Conservation (phyloP, 2,329 filamentous ascomycete genomes). For the Penicillium hordei region DNA sequence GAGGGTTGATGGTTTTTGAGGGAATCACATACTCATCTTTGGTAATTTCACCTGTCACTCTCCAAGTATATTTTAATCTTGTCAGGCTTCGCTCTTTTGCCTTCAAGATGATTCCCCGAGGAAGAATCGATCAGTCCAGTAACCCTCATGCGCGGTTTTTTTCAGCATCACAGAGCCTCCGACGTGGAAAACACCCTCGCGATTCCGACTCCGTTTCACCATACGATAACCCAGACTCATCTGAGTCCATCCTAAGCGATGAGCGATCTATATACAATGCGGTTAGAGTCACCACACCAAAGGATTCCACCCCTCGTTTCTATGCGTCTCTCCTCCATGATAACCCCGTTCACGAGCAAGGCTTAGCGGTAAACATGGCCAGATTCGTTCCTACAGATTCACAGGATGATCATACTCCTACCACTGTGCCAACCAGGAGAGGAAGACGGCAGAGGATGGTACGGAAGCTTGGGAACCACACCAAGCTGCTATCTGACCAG, state of each 20-base stretch:
- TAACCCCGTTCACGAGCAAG: constrained; percentile 23
- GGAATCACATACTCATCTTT: constrained; percentile 3
- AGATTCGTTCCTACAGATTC: constrained; percentile 26
- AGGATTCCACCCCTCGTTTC: constrained; percentile 18
- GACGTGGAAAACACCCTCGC: not conserved
- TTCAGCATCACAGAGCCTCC: constrained; percentile 6
- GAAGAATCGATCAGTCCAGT: constrained; percentile 4
- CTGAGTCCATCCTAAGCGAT: constrained; percentile 35
- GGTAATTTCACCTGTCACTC: not conserved
- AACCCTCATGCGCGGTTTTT: not conserved
- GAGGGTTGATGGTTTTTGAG: constrained; percentile 11
- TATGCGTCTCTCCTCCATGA: constrained; percentile 8
- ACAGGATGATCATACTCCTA: constrained; percentile 7
- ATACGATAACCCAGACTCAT: constrained; percentile 17
- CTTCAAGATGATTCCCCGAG: constrained; percentile 11
- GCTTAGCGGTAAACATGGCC: constrained; percentile 30
- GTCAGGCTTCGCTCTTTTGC: constrained; percentile 7
- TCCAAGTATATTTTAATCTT: not conserved
- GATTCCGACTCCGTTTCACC: constrained; percentile 11
- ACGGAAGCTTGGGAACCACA: constrained; percentile 23
- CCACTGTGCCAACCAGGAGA: not conserved
- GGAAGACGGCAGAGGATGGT: not conserved
- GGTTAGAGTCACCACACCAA: constrained; percentile 30
- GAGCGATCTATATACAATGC: constrained; percentile 43
- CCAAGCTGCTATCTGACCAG: constrained; percentile 18